Percentiles rank a stretch among this genome's conserved stretches.
Conservation (phyloP, 1,284 basidiomycete species). For the Trichosporon inkin region DNA sequence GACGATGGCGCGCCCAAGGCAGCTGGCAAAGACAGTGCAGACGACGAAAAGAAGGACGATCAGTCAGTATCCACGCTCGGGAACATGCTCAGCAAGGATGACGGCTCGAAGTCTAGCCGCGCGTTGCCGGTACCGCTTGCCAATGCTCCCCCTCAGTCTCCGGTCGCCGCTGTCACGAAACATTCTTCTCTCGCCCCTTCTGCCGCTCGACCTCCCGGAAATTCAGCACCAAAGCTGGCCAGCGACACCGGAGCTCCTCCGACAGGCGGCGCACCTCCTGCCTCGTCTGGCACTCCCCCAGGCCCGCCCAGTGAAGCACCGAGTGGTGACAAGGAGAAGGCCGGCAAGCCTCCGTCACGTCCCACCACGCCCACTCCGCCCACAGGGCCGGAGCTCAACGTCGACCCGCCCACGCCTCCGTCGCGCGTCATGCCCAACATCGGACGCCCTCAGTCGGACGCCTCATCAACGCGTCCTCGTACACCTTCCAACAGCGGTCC, state of each 20-base stretch:
- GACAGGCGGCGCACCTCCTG: background rate
- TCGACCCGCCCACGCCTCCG: background rate
- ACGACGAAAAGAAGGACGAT: background rate
- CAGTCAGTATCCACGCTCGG: background rate
- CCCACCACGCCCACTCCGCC: background rate
- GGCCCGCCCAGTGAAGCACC: no score
- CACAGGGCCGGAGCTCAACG: background rate
- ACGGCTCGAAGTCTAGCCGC: background rate
- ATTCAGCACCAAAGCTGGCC: no score
- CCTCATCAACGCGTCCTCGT: background rate
- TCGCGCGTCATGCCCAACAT: background rate
- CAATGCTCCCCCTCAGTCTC: no score
- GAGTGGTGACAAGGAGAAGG: background rate
- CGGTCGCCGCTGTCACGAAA: background rate
- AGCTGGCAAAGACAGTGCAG: no score
- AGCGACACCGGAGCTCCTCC: background rate
- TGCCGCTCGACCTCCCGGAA: no score
- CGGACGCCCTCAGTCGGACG: background rate
- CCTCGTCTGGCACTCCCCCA: no score
- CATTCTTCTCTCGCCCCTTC: background rate
- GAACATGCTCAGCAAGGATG: background rate
- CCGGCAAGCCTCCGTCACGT: background rate
- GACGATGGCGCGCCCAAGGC: background rate
- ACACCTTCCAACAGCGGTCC: no score
- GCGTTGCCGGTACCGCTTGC: background rate